Base-by-base conservation (phyloP, 768 basidiomycete species). In the Daedaleopsis nitida region DNA sequence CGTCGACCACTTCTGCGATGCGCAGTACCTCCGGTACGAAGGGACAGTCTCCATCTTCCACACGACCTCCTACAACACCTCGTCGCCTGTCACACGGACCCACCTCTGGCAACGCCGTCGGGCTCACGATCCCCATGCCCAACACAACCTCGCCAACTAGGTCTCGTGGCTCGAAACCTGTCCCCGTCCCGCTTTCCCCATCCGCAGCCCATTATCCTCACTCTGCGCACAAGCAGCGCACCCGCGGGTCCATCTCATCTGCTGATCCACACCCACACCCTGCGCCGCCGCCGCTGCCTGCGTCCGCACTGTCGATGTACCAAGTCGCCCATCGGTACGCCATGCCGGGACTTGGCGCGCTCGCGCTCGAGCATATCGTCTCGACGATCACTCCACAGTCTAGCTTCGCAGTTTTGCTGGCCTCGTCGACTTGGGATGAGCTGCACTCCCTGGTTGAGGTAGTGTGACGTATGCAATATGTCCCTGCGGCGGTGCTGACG, bases 211-310 rank as follows among this genome's bases (percentile, higher is more conserved):
- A 80, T 59, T 83, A 83, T 67, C 78, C 83, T 1, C 69, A 80
- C 17, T 83, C 82, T 24, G 79, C 83, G 34, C 81, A 79, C 42
- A 65, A 77, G 19, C 75, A 74, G 56, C 77, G 83, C 54, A 74
- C 76, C 21, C 75, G 74, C 48, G 65, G 74, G 51, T 69, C 62
- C 10, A 60, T 69, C 17, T 74, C 80, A 12, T 75, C 71, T 3
- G 74, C 79, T 12, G 91, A 92, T 67, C 90, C 91, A 3, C 88
- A 93, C 71, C 74, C 81, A 0, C 91, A 92, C 67, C 91, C 90
- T 11, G 83, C 85, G 0, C 76, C 83, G 7, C 65, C 81, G 5
- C 88, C 87, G 8, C 73, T 77, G 5, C 84, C 89, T 16, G 89
- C 89, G 13, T 89, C 88, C 23, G 89, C 90, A 1, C 72, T 93